These are phyloP conservation scores for Myriosclerotinia duriaeana DNA, from an alignment of 2,329 filamentous ascomycete genomes.

Conservation along the genomic window DNA sequence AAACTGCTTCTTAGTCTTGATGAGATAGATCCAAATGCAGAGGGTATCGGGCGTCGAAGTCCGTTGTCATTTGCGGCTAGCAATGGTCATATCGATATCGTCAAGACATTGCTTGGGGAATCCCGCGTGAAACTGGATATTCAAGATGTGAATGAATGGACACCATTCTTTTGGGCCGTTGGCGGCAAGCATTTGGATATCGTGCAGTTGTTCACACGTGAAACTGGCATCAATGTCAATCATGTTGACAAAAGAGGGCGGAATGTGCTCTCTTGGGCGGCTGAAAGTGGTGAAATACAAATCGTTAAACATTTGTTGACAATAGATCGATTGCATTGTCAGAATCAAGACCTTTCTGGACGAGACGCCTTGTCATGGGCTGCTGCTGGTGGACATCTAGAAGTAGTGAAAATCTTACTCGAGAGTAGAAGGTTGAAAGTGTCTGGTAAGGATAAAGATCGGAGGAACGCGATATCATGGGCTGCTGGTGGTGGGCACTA, in stretches of 20 bases:
- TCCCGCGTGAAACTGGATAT: no score
- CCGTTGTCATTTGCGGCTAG: no score
- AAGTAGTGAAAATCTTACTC: constrained; percentile 80
- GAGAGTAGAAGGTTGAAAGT: not conserved
- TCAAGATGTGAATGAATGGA: no score
- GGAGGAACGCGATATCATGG: constrained; percentile 27
- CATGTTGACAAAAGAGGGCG: constrained; percentile 40
- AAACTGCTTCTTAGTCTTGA: no score
- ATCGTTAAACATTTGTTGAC: constrained; percentile 36
- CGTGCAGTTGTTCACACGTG: no score
- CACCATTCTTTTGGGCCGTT: no score
- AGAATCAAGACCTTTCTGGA: constrained; percentile 39
- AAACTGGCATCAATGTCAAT: constrained; percentile 28
- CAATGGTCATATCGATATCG: no score
- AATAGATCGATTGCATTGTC: constrained; percentile 35
- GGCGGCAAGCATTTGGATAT: no score
- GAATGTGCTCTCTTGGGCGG: constrained; percentile 43
- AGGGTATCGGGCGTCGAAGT: no score
- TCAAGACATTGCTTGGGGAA: no score
- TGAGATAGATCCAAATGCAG: no score
- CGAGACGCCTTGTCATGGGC: constrained; percentile 39
- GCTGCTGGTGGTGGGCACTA: constrained; percentile 37
- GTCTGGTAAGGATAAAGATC: constrained; percentile 8
- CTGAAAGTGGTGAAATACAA: constrained; percentile 37
- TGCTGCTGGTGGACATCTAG: constrained; percentile 68